Percentiles rank a stretch among this genome's conserved stretches.
Conservation (phyloP, 345 rosid genomes). For the Citrus sinensis region DVS_A1.0 CM039168.1:29577501-29578000, state of each 20-base stretch:
- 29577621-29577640: not conserved
- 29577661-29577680: not conserved
- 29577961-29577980: not conserved
- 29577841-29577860: not conserved
- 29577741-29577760: not conserved
- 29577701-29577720: not conserved
- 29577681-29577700: not conserved
- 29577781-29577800: not conserved
- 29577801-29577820: not conserved
- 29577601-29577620: not conserved
- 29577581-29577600: not conserved
- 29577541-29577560: not conserved
- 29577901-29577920: not conserved
- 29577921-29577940: not conserved
- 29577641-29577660: not conserved
- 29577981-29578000: not conserved
- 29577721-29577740: not conserved
- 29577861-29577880: not conserved
- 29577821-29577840: not conserved
- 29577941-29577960: not conserved
- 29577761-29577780: not conserved
- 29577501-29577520: not conserved
- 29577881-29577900: not conserved
- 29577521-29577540: not conserved
- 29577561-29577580: not conserved